Conservation (phyloP, 352 stramenopile genomes). For the Phytophthora palmivora region DNA sequence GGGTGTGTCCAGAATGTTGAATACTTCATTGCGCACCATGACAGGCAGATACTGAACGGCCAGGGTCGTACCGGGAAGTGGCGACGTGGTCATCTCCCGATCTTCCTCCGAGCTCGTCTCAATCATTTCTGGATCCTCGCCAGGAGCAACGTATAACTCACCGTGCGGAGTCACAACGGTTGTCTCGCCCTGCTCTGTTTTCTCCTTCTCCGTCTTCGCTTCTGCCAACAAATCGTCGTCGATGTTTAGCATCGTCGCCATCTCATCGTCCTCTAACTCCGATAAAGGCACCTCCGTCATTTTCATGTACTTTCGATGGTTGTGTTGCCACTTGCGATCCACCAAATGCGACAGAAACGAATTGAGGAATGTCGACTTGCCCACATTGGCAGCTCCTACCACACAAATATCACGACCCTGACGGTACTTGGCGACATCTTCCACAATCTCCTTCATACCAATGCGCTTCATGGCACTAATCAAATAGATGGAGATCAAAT, state of each 20-base stretch:
- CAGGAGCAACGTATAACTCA: constrained; percentile 60
- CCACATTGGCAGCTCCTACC: constrained; percentile 92
- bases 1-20: constrained; percentile 85
- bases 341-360: constrained; percentile 86
- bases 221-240: constrained; percentile 47
- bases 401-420: constrained; percentile 91
- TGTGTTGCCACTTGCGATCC: constrained; percentile 86
- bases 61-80: constrained; percentile 91
- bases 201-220: constrained; percentile 15
- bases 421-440: constrained; percentile 78
- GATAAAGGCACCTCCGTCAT: constrained; percentile 59
- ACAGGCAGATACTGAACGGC: constrained; percentile 83
- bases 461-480: constrained; percentile 88
- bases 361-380: constrained; percentile 94
- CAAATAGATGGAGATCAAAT: constrained; percentile 80
- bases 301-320: constrained; percentile 90
- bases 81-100: constrained; percentile 88
- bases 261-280: constrained; percentile 58
- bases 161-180: constrained; percentile 34
- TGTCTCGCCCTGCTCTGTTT: constrained; percentile 18
- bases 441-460: constrained; percentile 89
- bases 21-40: constrained; percentile 81
- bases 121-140: constrained; percentile 71
- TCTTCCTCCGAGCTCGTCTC: constrained; percentile 73
- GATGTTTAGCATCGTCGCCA: constrained; percentile 61